Evolutionary conservation across 2,329 filamentous ascomycete genomes (phyloP).

Genomic region (Byssothecium circinans): DNA sequence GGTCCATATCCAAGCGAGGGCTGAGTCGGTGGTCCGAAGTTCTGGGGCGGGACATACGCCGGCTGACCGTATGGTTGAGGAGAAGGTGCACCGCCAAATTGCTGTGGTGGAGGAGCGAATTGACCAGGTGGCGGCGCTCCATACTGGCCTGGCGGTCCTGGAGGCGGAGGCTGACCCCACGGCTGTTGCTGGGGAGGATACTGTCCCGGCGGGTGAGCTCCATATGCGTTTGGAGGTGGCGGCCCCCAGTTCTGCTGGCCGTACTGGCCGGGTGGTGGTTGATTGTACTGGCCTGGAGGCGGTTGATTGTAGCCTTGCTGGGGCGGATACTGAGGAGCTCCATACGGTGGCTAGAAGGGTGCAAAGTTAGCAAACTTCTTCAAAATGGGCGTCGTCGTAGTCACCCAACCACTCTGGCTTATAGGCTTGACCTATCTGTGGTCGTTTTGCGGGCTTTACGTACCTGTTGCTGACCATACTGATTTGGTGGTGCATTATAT

Average conservation of each 20-base stretch:
- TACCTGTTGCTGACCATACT: constrained; percentile 18
- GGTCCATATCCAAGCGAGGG: constrained; percentile 74
- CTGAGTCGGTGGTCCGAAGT: constrained; percentile 43
- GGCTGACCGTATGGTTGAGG: constrained; percentile 36
- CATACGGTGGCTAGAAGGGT: constrained; percentile 10
- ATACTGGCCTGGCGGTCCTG: constrained; percentile 3
- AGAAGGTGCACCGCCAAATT: constrained; percentile 39
- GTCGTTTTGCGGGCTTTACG: too few species aligned
- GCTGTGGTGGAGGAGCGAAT: constrained; percentile 33
- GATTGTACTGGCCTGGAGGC: constrained; percentile 35
- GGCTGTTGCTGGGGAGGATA: constrained; percentile 36
- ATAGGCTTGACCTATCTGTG: too few species aligned
- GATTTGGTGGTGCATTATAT: background rate
- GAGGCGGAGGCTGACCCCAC: constrained; percentile 5
- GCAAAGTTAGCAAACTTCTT: background rate
- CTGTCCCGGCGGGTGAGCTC: constrained; percentile 15
- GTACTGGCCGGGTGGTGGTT: constrained; percentile 32
- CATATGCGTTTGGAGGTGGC: constrained; percentile 6
- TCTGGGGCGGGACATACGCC: constrained; percentile 35
- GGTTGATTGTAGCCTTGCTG: constrained; percentile 30
- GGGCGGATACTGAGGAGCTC: constrained; percentile 27
- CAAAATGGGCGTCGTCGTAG: constrained; percentile 4
- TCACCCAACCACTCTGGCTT: too few species aligned
- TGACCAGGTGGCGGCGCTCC: constrained; percentile 23
- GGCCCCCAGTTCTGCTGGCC: constrained; percentile 19